phyloP scores from a whole-genome alignment of 2,329 filamentous ascomycete genomes.

The Gliomastix tumulicola region DNA sequence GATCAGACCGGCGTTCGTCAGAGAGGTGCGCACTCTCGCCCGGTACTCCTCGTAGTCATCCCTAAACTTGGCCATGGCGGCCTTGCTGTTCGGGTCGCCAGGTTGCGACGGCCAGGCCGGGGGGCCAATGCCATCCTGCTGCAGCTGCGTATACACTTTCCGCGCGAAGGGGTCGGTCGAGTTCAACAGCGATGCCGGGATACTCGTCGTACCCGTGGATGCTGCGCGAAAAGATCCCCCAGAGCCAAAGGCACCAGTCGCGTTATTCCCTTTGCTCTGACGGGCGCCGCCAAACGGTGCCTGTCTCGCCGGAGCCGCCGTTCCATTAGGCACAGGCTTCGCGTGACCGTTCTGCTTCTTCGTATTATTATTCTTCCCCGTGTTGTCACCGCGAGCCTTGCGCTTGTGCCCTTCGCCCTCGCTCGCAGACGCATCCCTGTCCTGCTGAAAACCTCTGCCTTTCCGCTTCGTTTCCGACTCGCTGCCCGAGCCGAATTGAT shows the following conservation, averaged over 20 bases:
- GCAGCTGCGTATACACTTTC: conserved; percentile 44
- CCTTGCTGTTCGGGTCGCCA: conserved; percentile 42
- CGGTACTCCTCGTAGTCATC: conserved; percentile 51
- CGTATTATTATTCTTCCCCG: conserved; percentile 11
- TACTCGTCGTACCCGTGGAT: conserved; percentile 1
- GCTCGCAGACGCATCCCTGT: conserved; percentile 14
- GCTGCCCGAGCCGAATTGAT: too few relatives aligned
- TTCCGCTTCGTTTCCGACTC: conserved; percentile 9
- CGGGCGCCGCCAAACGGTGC: too few relatives aligned
- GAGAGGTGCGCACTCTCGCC: conserved; percentile 44
- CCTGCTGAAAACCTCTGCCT: conserved; percentile 16
- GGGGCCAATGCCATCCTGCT: conserved; percentile 45
- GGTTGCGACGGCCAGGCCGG: conserved; percentile 50
- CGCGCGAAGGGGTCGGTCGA: conserved; percentile 33
- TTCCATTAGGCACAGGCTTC: conserved; percentile 1
- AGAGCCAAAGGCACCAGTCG: background rate
- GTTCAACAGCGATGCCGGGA: conserved; percentile 8
- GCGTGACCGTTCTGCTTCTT: conserved; percentile 9
- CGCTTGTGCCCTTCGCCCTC: conserved; percentile 12
- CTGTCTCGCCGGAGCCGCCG: background rate
- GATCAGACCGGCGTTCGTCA: conserved; percentile 53
- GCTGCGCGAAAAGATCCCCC: too few relatives aligned
- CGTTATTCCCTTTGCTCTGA: too few relatives aligned
- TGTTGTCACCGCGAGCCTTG: conserved; percentile 14
- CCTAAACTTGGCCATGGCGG: conserved; percentile 45